These are phyloP conservation scores for Microdochium nivale DNA, from an alignment of 2,329 filamentous ascomycete species.

Conservation along the genomic window DNA sequence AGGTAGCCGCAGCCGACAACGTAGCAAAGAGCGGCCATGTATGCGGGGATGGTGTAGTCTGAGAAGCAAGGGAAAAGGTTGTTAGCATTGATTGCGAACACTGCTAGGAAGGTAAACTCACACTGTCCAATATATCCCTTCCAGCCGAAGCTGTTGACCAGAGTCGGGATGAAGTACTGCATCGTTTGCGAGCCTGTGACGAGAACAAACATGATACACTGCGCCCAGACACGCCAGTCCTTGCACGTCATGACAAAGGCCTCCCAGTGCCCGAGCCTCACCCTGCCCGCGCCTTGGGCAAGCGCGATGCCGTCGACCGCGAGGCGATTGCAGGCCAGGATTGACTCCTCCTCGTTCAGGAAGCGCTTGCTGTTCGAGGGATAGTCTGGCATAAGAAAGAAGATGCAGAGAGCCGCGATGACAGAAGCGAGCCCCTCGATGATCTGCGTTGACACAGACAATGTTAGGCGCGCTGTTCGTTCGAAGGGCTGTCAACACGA, in stretches of 20 bases:
- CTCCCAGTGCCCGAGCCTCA: conserved; percentile 10
- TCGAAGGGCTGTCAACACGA: background rate
- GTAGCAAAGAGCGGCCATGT: conserved; percentile 14
- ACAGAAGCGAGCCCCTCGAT: conserved; percentile 7
- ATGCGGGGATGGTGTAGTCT: conserved; percentile 16
- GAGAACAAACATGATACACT: conserved; percentile 15
- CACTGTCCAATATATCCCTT: conserved; percentile 8
- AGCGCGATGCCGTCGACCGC: conserved; percentile 12
- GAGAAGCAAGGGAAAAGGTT: background rate
- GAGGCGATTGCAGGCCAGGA: conserved; percentile 13
- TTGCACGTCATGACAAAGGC: conserved; percentile 16
- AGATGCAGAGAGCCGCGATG: conserved; percentile 5
- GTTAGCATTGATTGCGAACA: background rate
- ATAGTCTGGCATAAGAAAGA: conserved; percentile 13
- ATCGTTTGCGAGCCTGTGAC: conserved; percentile 20
- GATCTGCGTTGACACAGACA: conserved; percentile 3
- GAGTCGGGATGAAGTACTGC: conserved; percentile 22
- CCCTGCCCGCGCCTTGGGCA: conserved; percentile 8
- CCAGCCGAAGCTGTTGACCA: conserved; percentile 20
- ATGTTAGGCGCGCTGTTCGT: background rate
- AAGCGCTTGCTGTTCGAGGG: conserved; percentile 9
- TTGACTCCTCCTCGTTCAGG: conserved; percentile 8
- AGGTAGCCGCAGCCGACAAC: conserved; percentile 14
- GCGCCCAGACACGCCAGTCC: conserved; percentile 13
- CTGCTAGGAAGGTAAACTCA: conserved; percentile 1